Percentiles rank a stretch among this genome's conserved stretches.
Conservation (phyloP, 805 yeast species). For the Jamesozyma jinghongensis region DNA sequence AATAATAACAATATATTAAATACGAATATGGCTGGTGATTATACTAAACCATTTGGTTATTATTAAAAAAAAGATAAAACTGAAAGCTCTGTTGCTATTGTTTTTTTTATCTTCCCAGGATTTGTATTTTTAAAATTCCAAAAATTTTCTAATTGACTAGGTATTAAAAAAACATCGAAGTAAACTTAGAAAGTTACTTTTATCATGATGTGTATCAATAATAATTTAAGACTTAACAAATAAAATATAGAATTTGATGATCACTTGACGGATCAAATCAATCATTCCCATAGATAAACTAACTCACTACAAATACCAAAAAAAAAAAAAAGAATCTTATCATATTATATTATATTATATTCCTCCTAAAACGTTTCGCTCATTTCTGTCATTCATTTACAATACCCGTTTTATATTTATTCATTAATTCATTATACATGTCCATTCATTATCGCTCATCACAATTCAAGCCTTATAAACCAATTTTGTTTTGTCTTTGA, state of each 20-base stretch:
- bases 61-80: no score
- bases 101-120: not conserved
- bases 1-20: not conserved
- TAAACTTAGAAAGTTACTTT: no score
- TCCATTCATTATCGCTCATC: not conserved
- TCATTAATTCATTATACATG: constrained; percentile 4
- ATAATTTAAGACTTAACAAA: no score
- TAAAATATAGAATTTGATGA: no score
- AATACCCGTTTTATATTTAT: constrained; percentile 3
- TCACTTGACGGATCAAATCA: no score
- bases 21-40: not conserved
- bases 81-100: no score
- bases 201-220: no score
- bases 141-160: no score
- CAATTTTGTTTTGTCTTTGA: not conserved
- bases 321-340: not conserved
- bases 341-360: constrained; percentile 1
- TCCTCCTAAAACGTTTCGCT: constrained; percentile 3
- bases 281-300: not conserved
- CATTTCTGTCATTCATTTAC: constrained; percentile 2
- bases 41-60: constrained; percentile 2
- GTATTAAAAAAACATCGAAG: no score
- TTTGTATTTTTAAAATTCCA: no score
- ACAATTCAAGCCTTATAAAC: not conserved
- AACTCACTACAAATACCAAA: not conserved